phyloP scores from a whole-genome alignment of 768 basidiomycete genomes.

The Tubosaeta brunneosetosa region DNA sequence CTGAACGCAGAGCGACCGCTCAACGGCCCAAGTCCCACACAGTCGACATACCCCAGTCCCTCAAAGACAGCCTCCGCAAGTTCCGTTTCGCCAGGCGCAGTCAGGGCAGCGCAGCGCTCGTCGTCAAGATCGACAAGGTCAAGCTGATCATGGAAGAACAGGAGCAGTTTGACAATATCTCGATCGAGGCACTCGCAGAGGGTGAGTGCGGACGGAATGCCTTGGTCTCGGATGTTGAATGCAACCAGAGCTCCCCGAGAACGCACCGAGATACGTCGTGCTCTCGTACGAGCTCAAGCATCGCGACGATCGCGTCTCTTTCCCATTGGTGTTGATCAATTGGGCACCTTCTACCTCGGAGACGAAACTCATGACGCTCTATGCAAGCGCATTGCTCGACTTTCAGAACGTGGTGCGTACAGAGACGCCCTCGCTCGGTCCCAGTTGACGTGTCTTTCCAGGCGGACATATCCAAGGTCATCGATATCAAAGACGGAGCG shows the following conservation, averaged over 20 bases:
- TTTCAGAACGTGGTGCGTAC: conserved; percentile 72
- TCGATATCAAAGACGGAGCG: conserved; percentile 78
- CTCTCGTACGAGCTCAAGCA: conserved; percentile 81
- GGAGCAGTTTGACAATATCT: conserved; percentile 71
- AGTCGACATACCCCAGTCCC: conserved; percentile 78
- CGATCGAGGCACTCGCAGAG: conserved; percentile 82
- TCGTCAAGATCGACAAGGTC: conserved; percentile 88
- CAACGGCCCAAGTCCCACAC: conserved; percentile 36
- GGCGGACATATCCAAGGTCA: conserved; percentile 74
- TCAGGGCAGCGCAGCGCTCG: conserved; percentile 67
- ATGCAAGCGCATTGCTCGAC: conserved; percentile 75
- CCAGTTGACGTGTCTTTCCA: conserved; percentile 25
- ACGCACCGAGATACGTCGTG: conserved; percentile 80
- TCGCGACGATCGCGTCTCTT: conserved; percentile 76
- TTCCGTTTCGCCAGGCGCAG: conserved; percentile 71
- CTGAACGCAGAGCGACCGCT: no score
- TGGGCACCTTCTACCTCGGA: conserved; percentile 82
- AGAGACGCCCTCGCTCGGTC: background rate
- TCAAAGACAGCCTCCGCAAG: conserved; percentile 78
- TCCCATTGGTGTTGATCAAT: conserved; percentile 82
- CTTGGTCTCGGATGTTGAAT: background rate
- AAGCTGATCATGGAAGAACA: conserved; percentile 79
- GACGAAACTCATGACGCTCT: conserved; percentile 69
- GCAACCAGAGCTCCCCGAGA: conserved; percentile 75
- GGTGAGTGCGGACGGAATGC: conserved; percentile 41